phyloP scores from a whole-genome alignment of 805 yeast genomes.

The Ogataea zsoltii region DNA sequence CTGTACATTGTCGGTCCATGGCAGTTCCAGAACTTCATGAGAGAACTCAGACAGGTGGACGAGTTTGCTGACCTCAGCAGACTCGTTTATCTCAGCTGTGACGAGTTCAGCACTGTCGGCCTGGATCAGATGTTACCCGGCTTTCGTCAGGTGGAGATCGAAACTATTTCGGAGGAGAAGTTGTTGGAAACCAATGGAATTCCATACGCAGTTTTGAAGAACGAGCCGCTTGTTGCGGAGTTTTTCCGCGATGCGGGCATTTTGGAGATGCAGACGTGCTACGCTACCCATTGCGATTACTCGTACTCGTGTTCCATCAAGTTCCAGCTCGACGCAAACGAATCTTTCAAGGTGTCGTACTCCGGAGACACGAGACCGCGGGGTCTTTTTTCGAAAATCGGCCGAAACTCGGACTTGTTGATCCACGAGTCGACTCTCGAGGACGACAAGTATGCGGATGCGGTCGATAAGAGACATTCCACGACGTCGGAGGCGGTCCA shows the following conservation, averaged over 20 bases:
- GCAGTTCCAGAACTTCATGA: conserved; percentile 64
- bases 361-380: conserved; percentile 96
- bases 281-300: conserved; percentile 83
- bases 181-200: conserved; percentile 15
- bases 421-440: conserved; percentile 95
- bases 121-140: conserved; percentile 13
- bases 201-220: conserved; percentile 1
- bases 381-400: conserved; percentile 57
- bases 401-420: conserved; percentile 65
- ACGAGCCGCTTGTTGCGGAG: conserved; percentile 9
- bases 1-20: conserved; percentile 73
- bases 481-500: conserved; percentile 85
- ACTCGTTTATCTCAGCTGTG: conserved; percentile 29
- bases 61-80: conserved; percentile 17
- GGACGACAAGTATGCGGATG: conserved; percentile 74
- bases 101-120: conserved; percentile 30
- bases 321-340: conserved; percentile 35
- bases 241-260: conserved; percentile 48
- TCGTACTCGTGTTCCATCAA: conserved; percentile 69
- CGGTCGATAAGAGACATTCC: conserved; percentile 78
- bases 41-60: conserved; percentile 55
- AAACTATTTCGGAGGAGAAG: conserved; percentile 21
- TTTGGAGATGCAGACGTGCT: conserved; percentile 52
- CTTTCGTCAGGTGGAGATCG: conserved; percentile 29
- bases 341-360: conserved; percentile 69